Conservation (phyloP, 1,284 basidiomycete species). For the Austroboletus novae-zelandiae region DNA sequence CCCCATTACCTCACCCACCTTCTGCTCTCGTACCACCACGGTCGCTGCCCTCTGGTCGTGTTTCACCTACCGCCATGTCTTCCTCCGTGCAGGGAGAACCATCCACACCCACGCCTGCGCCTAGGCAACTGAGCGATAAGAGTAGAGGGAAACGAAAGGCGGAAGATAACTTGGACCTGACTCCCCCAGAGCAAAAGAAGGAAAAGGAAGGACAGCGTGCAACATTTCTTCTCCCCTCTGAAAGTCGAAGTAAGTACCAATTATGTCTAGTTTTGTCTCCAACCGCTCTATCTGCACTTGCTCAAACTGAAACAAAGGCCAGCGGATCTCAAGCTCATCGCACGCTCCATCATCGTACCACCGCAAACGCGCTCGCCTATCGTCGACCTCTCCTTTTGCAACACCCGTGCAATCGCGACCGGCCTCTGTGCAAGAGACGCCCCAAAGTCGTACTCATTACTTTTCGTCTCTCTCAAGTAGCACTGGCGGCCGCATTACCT, state of each 20-base stretch:
- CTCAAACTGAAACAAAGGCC: conserved; percentile 31
- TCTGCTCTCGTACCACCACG: conserved; percentile 22
- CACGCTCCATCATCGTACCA: conserved; percentile 67
- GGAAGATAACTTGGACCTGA: conserved; percentile 46
- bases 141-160: conserved; percentile 51
- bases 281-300: conserved; percentile 19
- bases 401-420: conserved; percentile 35
- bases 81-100: conserved; percentile 23
- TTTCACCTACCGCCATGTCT: conserved; percentile 9
- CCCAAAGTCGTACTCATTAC: conserved; percentile 35
- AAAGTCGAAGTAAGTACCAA: conserved; percentile 42
- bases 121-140: conserved; percentile 34
- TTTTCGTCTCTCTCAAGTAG: conserved; percentile 56
- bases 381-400: conserved; percentile 40
- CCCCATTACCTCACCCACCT: conserved; percentile 9
- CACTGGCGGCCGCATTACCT: conserved; percentile 36
- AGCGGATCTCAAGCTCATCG: conserved; percentile 37
- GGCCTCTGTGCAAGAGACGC: conserved; percentile 32
- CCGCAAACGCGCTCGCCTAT: conserved; percentile 64
- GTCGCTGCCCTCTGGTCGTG: conserved; percentile 12
- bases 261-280: conserved; percentile 19
- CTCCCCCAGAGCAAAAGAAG: conserved; percentile 48
- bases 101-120: conserved; percentile 32
- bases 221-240: conserved; percentile 45
- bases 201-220: conserved; percentile 34